Evolutionary conservation across 805 yeast genomes (phyloP).

Genomic region (Pichia heedii): DNA sequence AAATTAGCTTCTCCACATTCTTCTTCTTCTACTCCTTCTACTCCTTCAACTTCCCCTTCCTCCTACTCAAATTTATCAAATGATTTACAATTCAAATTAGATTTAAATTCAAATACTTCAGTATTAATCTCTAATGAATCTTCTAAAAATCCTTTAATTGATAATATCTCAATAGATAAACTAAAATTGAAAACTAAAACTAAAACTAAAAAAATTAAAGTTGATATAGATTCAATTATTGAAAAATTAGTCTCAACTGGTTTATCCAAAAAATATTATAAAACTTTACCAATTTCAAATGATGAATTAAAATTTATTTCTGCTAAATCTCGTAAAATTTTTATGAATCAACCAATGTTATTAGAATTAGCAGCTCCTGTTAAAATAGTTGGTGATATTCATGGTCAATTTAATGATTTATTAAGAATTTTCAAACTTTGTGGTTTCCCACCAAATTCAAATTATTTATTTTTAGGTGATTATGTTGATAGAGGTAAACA

Average conservation of each 20-base stretch:
- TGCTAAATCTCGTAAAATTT: slow-evolving; percentile 49
- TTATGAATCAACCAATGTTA: slow-evolving; percentile 55
- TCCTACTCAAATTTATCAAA: slow-evolving; percentile 23
- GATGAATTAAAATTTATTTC: slow-evolving; percentile 51
- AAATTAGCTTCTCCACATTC: no score
- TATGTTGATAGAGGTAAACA: slow-evolving; percentile 54
- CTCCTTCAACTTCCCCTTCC: slow-evolving; percentile 16
- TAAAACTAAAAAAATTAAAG: slow-evolving; percentile 2
- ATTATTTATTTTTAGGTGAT: slow-evolving; percentile 49
- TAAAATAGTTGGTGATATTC: slow-evolving; percentile 77
- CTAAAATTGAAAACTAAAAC: slow-evolving; percentile 1
- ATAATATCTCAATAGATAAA: slow-evolving; percentile 18
- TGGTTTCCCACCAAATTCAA: slow-evolving; percentile 51
- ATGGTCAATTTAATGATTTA: slow-evolving; percentile 54
- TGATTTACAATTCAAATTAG: slow-evolving; percentile 4
- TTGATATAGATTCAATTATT: slow-evolving; percentile 56
- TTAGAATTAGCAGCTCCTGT: slow-evolving; percentile 68
- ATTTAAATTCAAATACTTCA: slow-evolving; percentile 1
- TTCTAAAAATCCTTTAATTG: slow-evolving; percentile 27
- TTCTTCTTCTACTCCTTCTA: no score
- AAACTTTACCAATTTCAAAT: slow-evolving; percentile 41
- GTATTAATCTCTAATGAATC: slow-evolving; percentile 13
- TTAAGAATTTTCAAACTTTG: slow-evolving; percentile 47
- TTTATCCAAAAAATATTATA: slow-evolving; percentile 31
- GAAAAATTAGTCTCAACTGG: slow-evolving; percentile 50